Evolutionary conservation across 2,329 filamentous ascomycete species (phyloP).

Genomic region (Penicillium nordicum): DNA sequence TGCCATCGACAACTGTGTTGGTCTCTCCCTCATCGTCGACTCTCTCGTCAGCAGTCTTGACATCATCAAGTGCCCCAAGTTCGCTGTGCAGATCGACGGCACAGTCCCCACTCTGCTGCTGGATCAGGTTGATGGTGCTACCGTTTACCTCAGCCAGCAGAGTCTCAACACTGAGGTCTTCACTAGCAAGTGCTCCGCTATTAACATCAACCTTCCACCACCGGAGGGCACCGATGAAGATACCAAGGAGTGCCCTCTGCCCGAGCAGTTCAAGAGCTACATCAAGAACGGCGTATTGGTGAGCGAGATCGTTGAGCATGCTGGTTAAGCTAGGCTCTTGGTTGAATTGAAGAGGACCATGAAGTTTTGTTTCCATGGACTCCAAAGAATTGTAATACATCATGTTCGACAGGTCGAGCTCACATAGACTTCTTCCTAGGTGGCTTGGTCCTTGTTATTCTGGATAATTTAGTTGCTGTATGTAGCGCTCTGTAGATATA

Average conservation of each 20-base stretch:
- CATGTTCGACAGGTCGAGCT: not conserved
- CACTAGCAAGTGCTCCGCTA: constrained; percentile 77
- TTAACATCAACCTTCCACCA: constrained; percentile 83
- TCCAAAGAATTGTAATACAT: not conserved
- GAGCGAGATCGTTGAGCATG: constrained; percentile 93
- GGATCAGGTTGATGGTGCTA: constrained; percentile 88
- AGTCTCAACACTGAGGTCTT: constrained; percentile 78
- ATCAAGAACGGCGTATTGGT: constrained; percentile 73
- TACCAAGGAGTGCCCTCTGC: constrained; percentile 80
- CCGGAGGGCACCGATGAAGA: constrained; percentile 67
- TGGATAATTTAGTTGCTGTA: constrained; percentile 15
- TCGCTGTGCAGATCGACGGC: constrained; percentile 88
- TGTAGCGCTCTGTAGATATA: constrained; percentile 23
- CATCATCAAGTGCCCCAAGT: constrained; percentile 91
- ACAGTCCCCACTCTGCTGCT: constrained; percentile 81
- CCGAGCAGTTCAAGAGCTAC: constrained; percentile 84
- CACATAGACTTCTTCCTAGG: not conserved
- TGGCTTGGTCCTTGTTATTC: not conserved
- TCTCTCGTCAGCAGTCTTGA: constrained; percentile 87
- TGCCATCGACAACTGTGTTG: constrained; percentile 83
- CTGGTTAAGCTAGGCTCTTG: constrained; percentile 55
- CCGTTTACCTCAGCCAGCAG: constrained; percentile 79
- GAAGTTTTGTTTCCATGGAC: not conserved
- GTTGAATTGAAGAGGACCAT: not conserved
- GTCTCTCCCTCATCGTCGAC: constrained; percentile 82